Evolutionary conservation across 768 basidiomycete species (phyloP).

Genomic region (Agrocybe praecox): DNA sequence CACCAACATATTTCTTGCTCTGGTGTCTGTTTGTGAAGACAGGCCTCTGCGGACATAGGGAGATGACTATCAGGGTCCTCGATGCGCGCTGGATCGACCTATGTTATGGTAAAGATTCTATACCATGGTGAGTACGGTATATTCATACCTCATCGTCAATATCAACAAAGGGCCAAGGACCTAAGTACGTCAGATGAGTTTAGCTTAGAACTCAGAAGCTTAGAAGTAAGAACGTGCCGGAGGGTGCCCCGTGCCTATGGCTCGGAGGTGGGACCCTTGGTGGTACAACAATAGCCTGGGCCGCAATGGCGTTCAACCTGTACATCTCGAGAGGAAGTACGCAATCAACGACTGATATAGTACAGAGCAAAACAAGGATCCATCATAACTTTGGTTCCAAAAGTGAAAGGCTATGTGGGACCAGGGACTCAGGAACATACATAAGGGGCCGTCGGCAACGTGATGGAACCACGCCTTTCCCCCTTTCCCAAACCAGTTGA

Average conservation of each 20-base stretch:
- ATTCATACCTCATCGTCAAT: constrained; percentile 28
- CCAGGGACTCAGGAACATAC: background rate
- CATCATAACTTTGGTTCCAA: background rate
- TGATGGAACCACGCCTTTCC: background rate
- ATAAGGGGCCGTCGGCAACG: background rate
- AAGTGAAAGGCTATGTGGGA: background rate
- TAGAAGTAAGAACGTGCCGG: constrained; percentile 26
- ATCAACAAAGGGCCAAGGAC: constrained; percentile 41
- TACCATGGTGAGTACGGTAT: background rate
- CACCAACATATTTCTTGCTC: constrained; percentile 31
- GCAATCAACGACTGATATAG: background rate
- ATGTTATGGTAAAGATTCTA: background rate
- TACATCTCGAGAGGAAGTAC: constrained; percentile 3
- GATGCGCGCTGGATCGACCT: constrained; percentile 30
- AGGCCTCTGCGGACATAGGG: constrained; percentile 17
- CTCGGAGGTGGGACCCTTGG: constrained; percentile 31
- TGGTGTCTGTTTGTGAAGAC: constrained; percentile 22
- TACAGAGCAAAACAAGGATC: background rate
- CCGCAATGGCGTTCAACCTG: constrained; percentile 2
- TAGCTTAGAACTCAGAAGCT: background rate
- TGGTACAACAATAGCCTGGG: constrained; percentile 15
- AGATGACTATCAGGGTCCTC: constrained; percentile 21
- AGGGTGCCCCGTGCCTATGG: constrained; percentile 43
- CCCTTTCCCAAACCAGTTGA: too few relatives aligned
- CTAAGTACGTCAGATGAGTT: constrained; percentile 11